Evolutionary conservation across 2,329 filamentous ascomycete species (phyloP).

Genomic region (Tolypocladium pustulatum): DNA sequence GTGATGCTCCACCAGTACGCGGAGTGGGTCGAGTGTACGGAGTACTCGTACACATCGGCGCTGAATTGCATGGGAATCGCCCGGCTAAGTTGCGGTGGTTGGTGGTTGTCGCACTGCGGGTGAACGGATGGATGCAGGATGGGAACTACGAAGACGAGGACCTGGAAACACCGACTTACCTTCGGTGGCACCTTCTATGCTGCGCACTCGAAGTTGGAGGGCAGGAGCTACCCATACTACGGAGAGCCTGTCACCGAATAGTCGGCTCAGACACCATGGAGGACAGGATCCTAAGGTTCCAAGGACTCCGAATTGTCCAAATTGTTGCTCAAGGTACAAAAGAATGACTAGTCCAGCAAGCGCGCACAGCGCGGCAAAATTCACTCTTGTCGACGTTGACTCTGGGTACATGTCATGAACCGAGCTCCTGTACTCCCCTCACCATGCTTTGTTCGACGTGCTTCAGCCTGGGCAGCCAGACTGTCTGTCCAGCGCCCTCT

Average conservation of each 20-base stretch:
- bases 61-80: not conserved
- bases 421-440: not conserved
- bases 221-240: too few species aligned
- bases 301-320: not conserved
- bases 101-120: not conserved
- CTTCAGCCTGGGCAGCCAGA: too few species aligned
- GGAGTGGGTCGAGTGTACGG: not conserved
- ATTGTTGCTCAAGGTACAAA: not conserved
- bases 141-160: too few species aligned
- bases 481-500: too few species aligned
- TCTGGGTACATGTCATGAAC: not conserved
- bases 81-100: not conserved
- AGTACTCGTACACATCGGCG: too few species aligned
- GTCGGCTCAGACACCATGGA: not conserved
- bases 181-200: too few species aligned
- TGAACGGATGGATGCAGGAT: not conserved
- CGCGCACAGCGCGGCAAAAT: not conserved
- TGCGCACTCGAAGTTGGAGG: too few species aligned
- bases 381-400: too few species aligned
- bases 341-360: not conserved
- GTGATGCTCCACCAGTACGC: not conserved
- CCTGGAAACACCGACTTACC: too few species aligned
- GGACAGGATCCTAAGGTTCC: not conserved
- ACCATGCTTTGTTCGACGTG: not conserved
- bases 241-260: not conserved